phyloP scores from a whole-genome alignment of 2,329 filamentous ascomycete species.

The Westerdykella aurantiaca region DNA sequence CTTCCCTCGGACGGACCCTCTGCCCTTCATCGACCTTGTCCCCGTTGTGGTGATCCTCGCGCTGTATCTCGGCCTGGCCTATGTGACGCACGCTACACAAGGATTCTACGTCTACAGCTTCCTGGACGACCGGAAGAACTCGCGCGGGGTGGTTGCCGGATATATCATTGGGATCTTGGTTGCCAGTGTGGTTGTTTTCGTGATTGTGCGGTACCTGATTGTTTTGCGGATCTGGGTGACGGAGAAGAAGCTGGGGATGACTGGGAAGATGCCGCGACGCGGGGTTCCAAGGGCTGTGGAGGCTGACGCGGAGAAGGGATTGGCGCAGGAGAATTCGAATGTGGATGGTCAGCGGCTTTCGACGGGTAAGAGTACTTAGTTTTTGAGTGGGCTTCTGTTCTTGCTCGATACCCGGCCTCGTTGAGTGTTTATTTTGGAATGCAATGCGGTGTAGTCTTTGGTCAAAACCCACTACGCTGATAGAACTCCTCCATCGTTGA shows the following conservation, averaged over 20 bases:
- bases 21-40: constrained; percentile 60
- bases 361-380: too few species aligned
- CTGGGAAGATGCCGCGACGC: constrained; percentile 28
- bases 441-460: too few species aligned
- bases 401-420: too few species aligned
- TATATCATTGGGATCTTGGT: constrained; percentile 52
- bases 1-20: constrained; percentile 58
- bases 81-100: constrained; percentile 63
- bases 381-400: too few species aligned
- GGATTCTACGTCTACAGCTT: constrained; percentile 74
- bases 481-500: too few species aligned
- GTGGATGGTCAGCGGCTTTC: too few species aligned
- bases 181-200: constrained; percentile 37
- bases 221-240: constrained; percentile 38
- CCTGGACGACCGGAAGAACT: constrained; percentile 53
- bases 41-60: constrained; percentile 65
- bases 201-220: constrained; percentile 39
- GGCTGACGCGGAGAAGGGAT: too few species aligned
- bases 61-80: constrained; percentile 68
- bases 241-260: constrained; percentile 41
- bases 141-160: constrained; percentile 53
- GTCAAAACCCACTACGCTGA: too few species aligned
- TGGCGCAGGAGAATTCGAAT: too few species aligned
- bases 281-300: too few species aligned
- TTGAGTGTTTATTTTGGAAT: too few species aligned